Conservation (phyloP, 2,329 filamentous ascomycete species). For the Achaetomium macrosporum region DNA sequence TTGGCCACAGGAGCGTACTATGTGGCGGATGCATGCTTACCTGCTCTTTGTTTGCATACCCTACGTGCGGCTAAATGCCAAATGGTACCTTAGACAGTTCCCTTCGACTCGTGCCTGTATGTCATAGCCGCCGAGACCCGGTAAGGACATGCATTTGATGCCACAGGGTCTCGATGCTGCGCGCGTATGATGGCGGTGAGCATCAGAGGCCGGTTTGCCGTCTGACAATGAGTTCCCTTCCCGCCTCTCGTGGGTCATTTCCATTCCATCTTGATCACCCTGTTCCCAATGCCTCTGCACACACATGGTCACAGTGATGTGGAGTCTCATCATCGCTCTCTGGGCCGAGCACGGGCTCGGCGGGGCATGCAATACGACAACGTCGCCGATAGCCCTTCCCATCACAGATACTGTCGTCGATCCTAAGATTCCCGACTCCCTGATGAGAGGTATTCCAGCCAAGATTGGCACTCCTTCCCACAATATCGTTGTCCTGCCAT, state of each 20-base stretch:
- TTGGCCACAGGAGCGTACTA: no score
- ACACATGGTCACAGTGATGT: not conserved
- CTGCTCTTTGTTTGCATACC: no score
- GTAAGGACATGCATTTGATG: no score
- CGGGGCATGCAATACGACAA: not conserved
- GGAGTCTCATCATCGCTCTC: not conserved
- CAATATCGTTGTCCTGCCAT: slow-evolving; percentile 28
- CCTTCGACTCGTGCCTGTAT: no score
- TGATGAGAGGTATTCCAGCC: slow-evolving; percentile 27
- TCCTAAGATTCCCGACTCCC: slow-evolving; percentile 22
- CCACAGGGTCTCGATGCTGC: no score
- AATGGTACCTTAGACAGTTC: no score
- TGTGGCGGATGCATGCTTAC: no score
- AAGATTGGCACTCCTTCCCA: slow-evolving; percentile 27
- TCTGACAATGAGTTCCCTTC: no score
- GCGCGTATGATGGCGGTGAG: not conserved
- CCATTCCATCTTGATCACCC: not conserved
- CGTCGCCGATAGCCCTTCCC: slow-evolving; percentile 10
- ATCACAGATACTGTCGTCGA: slow-evolving; percentile 25
- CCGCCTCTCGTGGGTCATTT: not conserved
- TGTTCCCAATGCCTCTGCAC: not conserved
- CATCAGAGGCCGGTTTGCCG: no score
- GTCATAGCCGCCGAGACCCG: no score
- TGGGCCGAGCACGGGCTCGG: slow-evolving; percentile 2
- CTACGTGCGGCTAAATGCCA: no score